These are phyloP conservation scores for Blepharisma japonicum DNA, from an alignment of 73 alveolate species.

Conservation along the genomic window DNA sequence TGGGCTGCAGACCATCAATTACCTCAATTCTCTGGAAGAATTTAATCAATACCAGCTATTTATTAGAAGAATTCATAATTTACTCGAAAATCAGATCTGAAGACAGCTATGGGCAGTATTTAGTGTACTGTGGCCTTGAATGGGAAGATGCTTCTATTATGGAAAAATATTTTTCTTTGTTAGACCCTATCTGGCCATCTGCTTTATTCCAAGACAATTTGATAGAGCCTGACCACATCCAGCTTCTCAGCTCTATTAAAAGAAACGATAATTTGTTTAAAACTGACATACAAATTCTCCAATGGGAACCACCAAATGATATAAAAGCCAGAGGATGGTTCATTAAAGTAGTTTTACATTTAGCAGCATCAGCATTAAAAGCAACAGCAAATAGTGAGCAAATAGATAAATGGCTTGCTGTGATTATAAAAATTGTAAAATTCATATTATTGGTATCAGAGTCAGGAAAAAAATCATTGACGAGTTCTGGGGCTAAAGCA, in stretches of 20 bases:
- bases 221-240: too few species aligned
- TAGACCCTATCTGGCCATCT: background rate
- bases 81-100: background rate
- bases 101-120: background rate
- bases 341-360: background rate
- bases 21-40: slow-evolving; percentile 3
- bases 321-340: slow-evolving; percentile 17
- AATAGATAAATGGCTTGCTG: background rate
- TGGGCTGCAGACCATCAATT: background rate
- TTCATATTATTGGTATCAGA: background rate
- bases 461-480: background rate
- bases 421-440: background rate
- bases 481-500: background rate
- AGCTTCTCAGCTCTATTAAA: background rate
- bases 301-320: background rate
- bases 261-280: background rate
- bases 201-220: background rate
- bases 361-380: background rate
- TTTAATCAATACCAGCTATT: background rate
- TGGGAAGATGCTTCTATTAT: slow-evolving; percentile 16
- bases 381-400: background rate
- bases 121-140: background rate
- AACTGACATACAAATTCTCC: background rate
- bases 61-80: slow-evolving; percentile 4
- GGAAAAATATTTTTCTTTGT: background rate